These are phyloP conservation scores for Panus rudis DNA, from an alignment of 768 basidiomycete genomes.

Conservation along the genomic window DNA sequence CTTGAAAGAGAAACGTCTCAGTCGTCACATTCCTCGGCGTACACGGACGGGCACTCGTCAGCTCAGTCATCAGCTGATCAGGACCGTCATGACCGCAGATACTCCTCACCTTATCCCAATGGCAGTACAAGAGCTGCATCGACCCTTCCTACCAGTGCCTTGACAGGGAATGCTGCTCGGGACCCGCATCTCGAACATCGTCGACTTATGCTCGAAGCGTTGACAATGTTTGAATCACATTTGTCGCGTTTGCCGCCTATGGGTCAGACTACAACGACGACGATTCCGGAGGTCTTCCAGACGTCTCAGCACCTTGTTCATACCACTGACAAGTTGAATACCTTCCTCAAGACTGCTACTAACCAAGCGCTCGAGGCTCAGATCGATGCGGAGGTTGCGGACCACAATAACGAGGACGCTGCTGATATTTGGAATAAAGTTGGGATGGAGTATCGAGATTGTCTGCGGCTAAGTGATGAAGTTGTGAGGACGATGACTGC, in stretches of 20 bases:
- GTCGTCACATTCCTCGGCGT: slow-evolving; percentile 1
- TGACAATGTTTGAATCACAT: slow-evolving; percentile 64
- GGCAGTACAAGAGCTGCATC: not conserved
- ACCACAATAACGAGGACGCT: slow-evolving; percentile 28
- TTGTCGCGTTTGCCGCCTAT: slow-evolving; percentile 47
- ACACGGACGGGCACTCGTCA: not conserved
- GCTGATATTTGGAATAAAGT: slow-evolving; percentile 62
- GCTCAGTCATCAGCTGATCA: slow-evolving; percentile 10
- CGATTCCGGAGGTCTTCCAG: slow-evolving; percentile 47
- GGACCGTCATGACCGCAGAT: slow-evolving; percentile 9
- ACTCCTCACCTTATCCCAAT: slow-evolving; percentile 12
- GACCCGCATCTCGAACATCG: slow-evolving; percentile 45
- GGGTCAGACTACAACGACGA: slow-evolving; percentile 31
- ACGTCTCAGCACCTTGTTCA: slow-evolving; percentile 58
- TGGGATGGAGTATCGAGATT: slow-evolving; percentile 67
- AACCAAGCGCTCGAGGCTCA: slow-evolving; percentile 61
- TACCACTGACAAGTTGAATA: slow-evolving; percentile 62
- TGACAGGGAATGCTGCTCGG: slow-evolving; percentile 2
- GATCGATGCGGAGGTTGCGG: slow-evolving; percentile 67
- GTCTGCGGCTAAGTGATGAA: slow-evolving; percentile 68
- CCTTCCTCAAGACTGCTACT: slow-evolving; percentile 48
- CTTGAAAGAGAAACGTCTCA: slow-evolving; percentile 19
- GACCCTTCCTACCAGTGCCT: slow-evolving; percentile 5
- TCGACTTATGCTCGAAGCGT: slow-evolving; percentile 61
- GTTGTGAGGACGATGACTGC: slow-evolving; percentile 70